A percentile compares a stretch with the other conserved stretches of the same genome.
phyloP scores from a whole-genome alignment of 176 grass and related monocot genomes.

The Oryza officinalis region DNA sequence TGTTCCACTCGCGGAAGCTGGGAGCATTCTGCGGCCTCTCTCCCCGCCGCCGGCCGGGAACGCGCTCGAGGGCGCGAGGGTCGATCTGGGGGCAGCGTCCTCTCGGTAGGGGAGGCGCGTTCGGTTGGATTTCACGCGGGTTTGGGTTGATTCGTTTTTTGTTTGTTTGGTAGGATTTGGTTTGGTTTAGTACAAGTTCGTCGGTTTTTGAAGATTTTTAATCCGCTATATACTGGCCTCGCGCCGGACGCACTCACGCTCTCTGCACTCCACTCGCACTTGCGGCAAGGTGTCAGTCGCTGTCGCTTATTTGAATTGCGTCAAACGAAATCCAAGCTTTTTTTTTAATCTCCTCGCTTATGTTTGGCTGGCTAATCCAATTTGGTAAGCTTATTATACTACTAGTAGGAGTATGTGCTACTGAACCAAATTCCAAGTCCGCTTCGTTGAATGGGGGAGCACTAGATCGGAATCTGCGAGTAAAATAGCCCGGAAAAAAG shows the following conservation, averaged over 20 bases:
- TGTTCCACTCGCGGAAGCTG: not conserved
- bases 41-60: not conserved
- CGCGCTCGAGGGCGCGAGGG: not conserved
- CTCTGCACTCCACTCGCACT: not conserved
- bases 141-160: not conserved
- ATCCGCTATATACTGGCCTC: constrained; percentile 26
- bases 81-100: constrained; percentile 19
- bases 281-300: constrained; percentile 26
- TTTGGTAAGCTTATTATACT: not conserved
- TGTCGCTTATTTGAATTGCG: constrained; percentile 12
- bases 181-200: not conserved
- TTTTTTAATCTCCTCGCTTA: not conserved
- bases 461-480: constrained; percentile 35
- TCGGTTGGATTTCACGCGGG: not conserved
- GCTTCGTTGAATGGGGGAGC: not conserved
- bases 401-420: not conserved
- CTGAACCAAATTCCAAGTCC: constrained; percentile 21
- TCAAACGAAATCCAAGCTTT: not conserved
- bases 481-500: constrained; percentile 30
- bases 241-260: constrained; percentile 44
- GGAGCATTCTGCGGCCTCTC: not conserved
- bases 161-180: constrained; percentile 30
- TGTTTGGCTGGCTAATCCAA: constrained; percentile 50
- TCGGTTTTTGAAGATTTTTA: not conserved
- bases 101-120: not conserved